Conservation (phyloP, 176 grass and related monocot genomes). For the Triticum urartu region DNA sequence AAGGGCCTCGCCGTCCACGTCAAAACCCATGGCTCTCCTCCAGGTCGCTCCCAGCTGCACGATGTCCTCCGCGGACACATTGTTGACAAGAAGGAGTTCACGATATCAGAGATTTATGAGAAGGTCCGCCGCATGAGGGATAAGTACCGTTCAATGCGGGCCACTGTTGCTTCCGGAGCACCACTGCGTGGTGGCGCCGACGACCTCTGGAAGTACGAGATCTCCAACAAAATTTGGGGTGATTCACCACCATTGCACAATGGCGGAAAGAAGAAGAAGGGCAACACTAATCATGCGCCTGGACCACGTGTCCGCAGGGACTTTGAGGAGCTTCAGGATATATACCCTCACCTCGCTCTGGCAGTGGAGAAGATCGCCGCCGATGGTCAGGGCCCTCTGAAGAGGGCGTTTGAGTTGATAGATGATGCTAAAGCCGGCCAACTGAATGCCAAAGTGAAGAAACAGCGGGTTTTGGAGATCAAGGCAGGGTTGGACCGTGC, state of each 20-base stretch:
- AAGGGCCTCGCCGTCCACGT: constrained; percentile 5
- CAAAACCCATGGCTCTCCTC: neutral
- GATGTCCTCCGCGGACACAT: neutral
- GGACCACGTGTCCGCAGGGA: neutral
- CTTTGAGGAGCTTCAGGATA: neutral
- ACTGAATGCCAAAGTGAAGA: constrained; percentile 19
- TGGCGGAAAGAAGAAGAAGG: neutral
- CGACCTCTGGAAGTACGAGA: neutral
- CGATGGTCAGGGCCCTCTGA: neutral
- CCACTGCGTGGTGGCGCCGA: neutral
- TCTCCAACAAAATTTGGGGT: neutral
- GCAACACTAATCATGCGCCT: neutral
- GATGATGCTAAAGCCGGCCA: neutral
- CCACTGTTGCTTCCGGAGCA: neutral
- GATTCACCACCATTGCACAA: neutral
- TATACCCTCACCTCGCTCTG: neutral
- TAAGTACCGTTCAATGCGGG: neutral
- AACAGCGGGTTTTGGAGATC: neutral
- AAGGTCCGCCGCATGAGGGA: constrained; percentile 11
- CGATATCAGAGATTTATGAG: constrained; percentile 14
- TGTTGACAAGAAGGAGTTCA: constrained; percentile 20
- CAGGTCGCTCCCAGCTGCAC: neutral
- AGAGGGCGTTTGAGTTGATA: constrained; percentile 2
- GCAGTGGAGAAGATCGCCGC: neutral
- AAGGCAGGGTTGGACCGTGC: neutral